A percentile compares a stretch with the other conserved stretches of the same genome.
phyloP scores from a whole-genome alignment of 2,329 filamentous ascomycete species.

The Paecilomyces fulvus region DNA sequence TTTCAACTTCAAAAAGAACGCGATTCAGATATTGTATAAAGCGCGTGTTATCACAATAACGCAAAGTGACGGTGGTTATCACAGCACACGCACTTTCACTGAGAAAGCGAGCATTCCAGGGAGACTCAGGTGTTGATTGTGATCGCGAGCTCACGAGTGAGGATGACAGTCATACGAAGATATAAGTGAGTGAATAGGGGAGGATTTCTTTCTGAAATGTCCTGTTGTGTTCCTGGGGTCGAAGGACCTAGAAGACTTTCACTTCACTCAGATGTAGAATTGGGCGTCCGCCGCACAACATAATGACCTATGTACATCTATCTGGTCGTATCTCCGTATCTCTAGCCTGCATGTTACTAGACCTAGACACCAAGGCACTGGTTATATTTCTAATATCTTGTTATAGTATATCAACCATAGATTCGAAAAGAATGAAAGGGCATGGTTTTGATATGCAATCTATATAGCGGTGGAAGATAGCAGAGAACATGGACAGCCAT shows the following conservation, averaged over 20 bases:
- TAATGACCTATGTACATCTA: not conserved
- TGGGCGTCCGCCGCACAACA: not conserved
- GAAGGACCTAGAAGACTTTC: not conserved
- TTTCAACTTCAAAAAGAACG: not conserved
- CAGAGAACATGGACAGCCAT: not conserved
- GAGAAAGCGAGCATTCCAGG: not conserved
- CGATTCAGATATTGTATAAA: not conserved
- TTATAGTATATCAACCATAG: not conserved
- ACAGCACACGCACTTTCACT: not conserved
- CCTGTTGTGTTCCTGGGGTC: not conserved
- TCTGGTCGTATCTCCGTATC: not conserved
- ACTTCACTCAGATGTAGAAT: not conserved
- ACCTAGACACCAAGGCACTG: not conserved
- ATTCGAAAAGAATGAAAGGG: not conserved
- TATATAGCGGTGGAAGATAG: not conserved
- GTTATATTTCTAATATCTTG: not conserved
- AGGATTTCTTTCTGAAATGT: not conserved
- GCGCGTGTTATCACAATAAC: not conserved
- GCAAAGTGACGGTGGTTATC: not conserved
- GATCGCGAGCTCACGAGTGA: not conserved
- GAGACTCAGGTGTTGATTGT: not conserved
- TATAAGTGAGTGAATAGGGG: not conserved
- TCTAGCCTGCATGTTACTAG: not conserved
- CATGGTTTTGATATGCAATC: not conserved
- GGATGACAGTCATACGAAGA: not conserved